Evolutionary conservation across 2,329 filamentous ascomycete genomes (phyloP), one percentile per base, ranked within the genome.

Genomic region (Thielaviopsis populi): DNA sequence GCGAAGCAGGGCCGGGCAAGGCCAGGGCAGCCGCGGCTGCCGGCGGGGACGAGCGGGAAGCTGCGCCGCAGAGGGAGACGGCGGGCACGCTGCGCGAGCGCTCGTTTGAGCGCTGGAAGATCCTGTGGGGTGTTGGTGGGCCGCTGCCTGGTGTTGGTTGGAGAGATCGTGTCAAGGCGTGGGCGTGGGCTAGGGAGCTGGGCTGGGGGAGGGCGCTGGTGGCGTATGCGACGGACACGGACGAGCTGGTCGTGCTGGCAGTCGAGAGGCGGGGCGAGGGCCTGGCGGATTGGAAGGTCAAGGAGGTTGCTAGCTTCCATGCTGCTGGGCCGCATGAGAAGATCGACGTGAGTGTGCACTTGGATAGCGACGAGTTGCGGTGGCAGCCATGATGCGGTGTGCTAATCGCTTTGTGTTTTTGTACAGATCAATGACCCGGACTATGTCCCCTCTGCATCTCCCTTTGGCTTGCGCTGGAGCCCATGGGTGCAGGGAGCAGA

Each of bases 121-220:
- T 80, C 0, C 74, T 83, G 1, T 84, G 81, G 81, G 79, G 79
- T 0, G 71, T 83, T 2, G 82, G 82, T 6, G 79, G 77, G 48
- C 75, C 75, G 2, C 66, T 82, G 33, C 74, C 79, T 6, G 71
- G 42, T 64, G 68, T 33, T 67, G 73, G 0, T 71, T 71, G 17
- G 69, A 67, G 64, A 46, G 79, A 80, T 68, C 74, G 75, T 60
- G 75, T 83, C 53, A 74, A 74, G 5, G 75, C 79, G 0, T 81
- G 84, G 63, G 74, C 80, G 0, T 84, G 82, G 82, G 77, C 79
- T 0, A 73, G 70, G 60, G 74, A 77, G 67, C 68, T 78, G 1
- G 72, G 70, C 0, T 70, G 71, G 0, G 76, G 77, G 0, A 73
- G 73, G 58, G 77, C 76, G 0, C 66, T 84, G 43, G 68, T 84